Base-by-base conservation (phyloP, 2,329 filamentous ascomycete species). In the Clonostachys rosea region DNA sequence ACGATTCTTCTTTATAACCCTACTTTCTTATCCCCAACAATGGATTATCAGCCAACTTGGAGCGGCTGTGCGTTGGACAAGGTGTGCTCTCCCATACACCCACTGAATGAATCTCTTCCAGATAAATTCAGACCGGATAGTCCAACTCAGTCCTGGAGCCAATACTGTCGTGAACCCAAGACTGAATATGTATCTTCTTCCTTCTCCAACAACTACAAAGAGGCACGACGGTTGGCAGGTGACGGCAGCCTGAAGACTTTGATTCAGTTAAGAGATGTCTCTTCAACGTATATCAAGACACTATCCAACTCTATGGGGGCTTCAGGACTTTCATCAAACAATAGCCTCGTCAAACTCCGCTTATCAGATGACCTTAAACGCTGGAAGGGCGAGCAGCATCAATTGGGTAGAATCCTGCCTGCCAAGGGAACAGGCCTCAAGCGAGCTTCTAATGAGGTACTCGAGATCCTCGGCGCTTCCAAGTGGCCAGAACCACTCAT, bases 311-410 rank as follows among this genome's bases (percentile, higher is more conserved):
- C 24, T 10, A 10, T 30, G 8, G 24, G 24, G 24, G 24, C 24
- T 30, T 10, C 24, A 30, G 24, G 10, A 30, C 24, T 4, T 4
- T 30, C 24, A 9, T 30, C 24, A 30, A 30, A 30, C 24, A 30
- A 30, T 10, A 44, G 40, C 42, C n/a, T 54, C 37, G 45, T 53
- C 17, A 46, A 46, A 18, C 45, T 55, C 34, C 43, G 44, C 13
- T 45, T 55, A 20, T 53, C 52, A n/a, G 14, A 52, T 34, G 49
- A 52, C 14, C 52, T 54, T 35, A 46, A 53, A 42, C 39, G 41
- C 16, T 55, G 53, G 52, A 55, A 54, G 47, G 35, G 44, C 13
- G 34, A 40, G 36, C 53, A 55, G 34, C 50, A 53, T 34, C 40
- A 44, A n/a, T 18, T 39, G 5, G 52, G 50, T 45, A 54, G 52